These are phyloP conservation scores for Aspergillus carbonarius DNA, from an alignment of 2,329 filamentous ascomycete genomes.

Conservation along the genomic window DNA sequence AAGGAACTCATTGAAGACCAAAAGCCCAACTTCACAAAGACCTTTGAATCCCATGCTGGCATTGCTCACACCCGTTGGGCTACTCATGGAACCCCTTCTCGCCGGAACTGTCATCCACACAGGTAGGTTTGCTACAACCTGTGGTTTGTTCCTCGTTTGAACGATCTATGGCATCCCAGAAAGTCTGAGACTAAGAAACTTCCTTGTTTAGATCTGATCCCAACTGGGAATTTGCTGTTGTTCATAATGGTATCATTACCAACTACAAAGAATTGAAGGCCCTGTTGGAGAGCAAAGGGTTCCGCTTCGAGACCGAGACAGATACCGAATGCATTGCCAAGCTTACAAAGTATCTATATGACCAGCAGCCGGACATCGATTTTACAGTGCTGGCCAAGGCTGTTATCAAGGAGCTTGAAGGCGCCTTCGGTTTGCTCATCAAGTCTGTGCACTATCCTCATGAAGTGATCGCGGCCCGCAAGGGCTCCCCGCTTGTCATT, in stretches of 20 bases:
- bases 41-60: constrained; percentile 96
- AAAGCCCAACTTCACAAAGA: constrained; percentile 81
- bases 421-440: constrained; percentile 93
- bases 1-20: constrained; percentile 85
- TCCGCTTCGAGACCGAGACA: constrained; percentile 98
- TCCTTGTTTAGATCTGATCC: constrained; percentile 71
- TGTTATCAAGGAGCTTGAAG: constrained; percentile 96
- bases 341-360: constrained; percentile 96
- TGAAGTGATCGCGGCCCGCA: constrained; percentile 95
- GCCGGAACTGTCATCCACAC: constrained; percentile 97
- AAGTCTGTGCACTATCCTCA: constrained; percentile 99
- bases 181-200: background rate
- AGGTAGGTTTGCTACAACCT: constrained; percentile 60
- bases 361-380: constrained; percentile 88
- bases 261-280: constrained; percentile 99
- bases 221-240: constrained; percentile 93
- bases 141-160: background rate
- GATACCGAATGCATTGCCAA: constrained; percentile 99
- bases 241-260: constrained; percentile 99
- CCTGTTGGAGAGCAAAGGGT: constrained; percentile 88
- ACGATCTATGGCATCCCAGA: background rate
- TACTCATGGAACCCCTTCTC: constrained; percentile 91
- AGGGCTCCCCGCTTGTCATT: constrained; percentile 96
- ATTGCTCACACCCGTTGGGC: constrained; percentile 99
- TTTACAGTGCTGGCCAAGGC: constrained; percentile 97